Conservation (phyloP, 345 rosid species). For the Sisymbrium irio region DNA sequence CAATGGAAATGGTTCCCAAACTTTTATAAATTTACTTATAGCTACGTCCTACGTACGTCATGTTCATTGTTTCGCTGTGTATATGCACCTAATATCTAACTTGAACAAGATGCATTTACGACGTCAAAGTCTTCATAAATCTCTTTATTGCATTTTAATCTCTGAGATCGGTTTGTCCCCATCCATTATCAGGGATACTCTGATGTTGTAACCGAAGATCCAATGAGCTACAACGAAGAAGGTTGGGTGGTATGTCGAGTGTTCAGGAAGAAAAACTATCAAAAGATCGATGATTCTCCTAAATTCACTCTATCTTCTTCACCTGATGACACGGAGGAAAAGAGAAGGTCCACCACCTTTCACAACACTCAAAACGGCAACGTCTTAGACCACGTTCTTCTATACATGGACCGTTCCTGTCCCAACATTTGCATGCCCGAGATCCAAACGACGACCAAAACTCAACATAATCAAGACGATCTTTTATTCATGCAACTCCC, state of each 20-base stretch:
- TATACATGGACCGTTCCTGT: slow-evolving; percentile 59
- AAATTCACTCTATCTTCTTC: slow-evolving; percentile 47
- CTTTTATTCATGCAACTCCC: slow-evolving; percentile 64
- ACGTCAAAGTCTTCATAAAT: neutral
- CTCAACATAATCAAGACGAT: slow-evolving; percentile 22
- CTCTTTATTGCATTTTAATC: neutral
- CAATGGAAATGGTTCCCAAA: neutral
- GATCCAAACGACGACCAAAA: slow-evolving; percentile 32
- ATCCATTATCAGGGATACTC: slow-evolving; percentile 6
- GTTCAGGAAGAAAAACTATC: slow-evolving; percentile 86
- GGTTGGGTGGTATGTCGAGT: slow-evolving; percentile 99
- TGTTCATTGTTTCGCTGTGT: neutral
- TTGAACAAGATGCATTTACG: neutral
- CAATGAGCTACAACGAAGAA: slow-evolving; percentile 51
- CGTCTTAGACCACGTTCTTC: slow-evolving; percentile 66
- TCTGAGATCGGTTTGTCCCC: neutral
- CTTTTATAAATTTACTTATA: neutral
- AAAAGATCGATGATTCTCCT: slow-evolving; percentile 76
- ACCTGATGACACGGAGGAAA: slow-evolving; percentile 34
- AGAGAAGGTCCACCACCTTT: slow-evolving; percentile 40
- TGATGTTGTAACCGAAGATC: slow-evolving; percentile 43
- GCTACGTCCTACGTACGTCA: too few species aligned
- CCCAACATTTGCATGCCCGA: slow-evolving; percentile 49
- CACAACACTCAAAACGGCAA: slow-evolving; percentile 32
- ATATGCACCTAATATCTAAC: neutral